Evolutionary conservation across 345 rosid genomes (phyloP), one percentile per base, ranked within the genome.

Genomic region (Mallotus nudiflorus): DNA sequence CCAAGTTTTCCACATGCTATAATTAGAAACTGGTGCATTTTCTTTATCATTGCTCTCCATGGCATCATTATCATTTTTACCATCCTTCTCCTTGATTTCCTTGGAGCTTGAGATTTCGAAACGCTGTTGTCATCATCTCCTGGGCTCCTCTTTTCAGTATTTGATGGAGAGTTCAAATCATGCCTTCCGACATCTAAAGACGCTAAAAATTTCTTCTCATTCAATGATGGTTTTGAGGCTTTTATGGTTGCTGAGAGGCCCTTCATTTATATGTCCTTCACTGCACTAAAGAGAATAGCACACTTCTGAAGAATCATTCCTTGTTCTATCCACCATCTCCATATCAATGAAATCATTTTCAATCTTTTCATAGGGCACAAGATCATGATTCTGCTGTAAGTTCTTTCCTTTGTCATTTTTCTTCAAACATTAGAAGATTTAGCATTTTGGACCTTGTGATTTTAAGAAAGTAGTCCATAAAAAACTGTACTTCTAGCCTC

Each of bases 401-500:
- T 69, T 71, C 33, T 73, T 78, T 9, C 28, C 80, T 65, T 54
- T 69, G n/a, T n/a, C n/a, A 20, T 62, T 78, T 74, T 54, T 69
- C 78, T 81, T 85, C 75, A 78, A 66, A 75, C 67, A 58, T 75
- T 77, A 15, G 66, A 46, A 80, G 78, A 66, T 67, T 75, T 81
- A 51, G 65, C 60, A 56, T 73, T 83, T 39, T 65, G 75, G 25
- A 19, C 73, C 52, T 75, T 86, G 67, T 70, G 66, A 39, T 71
- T 87, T 64, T 74, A 78, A 50, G 80, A 66, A 62, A 35, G 69
- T 66, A 86, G 39, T 4, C 85, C 87, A 82, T 91, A 92, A 82
- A 74, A 92, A 53, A 91, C 97, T 77, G 98, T 82, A 82, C 99
- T 92, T 71, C 88, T 92, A 74, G 91, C 96, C 82, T 89, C 94